Evolutionary conservation across 208 protist genomes (phyloP).

Genomic region (Acanthamoeba sp.): DNA sequence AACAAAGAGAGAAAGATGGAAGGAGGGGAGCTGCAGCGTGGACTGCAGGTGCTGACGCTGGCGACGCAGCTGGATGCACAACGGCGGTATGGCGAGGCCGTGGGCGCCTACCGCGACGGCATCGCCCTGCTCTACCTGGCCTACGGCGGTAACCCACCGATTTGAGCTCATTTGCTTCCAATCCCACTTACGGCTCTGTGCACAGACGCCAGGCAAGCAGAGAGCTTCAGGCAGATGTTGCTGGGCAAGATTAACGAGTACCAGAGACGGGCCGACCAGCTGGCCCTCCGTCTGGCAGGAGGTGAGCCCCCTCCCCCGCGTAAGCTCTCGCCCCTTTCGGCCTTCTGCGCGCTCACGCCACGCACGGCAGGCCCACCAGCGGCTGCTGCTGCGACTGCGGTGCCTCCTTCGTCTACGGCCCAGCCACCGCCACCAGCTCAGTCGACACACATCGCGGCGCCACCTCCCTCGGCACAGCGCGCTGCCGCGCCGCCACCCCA

Average conservation of each 20-base stretch:
- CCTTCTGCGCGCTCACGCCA: not conserved
- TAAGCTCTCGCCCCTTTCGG: not conserved
- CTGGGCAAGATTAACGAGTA: conserved; percentile 25
- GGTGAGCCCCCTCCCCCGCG: not conserved
- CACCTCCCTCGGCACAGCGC: not conserved
- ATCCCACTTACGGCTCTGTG: not conserved
- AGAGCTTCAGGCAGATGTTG: not conserved
- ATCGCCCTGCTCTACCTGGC: conserved; percentile 48
- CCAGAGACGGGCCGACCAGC: not conserved
- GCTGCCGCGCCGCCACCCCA: no score
- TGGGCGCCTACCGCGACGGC: not conserved
- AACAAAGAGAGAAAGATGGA: not conserved
- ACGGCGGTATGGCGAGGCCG: not conserved
- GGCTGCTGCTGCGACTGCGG: no score
- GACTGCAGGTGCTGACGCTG: not conserved
- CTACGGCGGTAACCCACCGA: not conserved
- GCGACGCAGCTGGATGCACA: conserved; percentile 39
- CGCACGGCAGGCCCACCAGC: no score
- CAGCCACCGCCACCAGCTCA: no score
- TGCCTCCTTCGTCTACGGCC: no score
- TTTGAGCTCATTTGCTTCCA: not conserved
- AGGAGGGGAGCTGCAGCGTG: not conserved
- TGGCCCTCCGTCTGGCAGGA: not conserved
- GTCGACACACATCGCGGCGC: not conserved
- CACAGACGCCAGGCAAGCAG: not conserved